Conservation (phyloP, 768 basidiomycete genomes). For the Lentinula edodes region DNA sequence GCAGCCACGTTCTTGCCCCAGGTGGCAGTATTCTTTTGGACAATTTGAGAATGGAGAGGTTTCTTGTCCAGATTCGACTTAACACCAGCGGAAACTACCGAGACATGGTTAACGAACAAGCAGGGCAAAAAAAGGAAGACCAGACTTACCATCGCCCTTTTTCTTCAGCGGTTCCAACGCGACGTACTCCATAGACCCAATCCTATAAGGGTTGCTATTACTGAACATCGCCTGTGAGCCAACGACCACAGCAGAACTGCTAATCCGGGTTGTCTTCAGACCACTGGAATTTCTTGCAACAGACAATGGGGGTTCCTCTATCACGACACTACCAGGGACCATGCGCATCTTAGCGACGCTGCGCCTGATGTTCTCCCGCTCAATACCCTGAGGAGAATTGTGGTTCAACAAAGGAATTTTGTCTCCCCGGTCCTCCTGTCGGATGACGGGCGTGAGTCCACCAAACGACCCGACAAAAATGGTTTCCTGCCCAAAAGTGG, state of each 20-base stretch:
- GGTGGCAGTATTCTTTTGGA: background rate
- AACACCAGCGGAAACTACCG: background rate
- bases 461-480: slow-evolving; percentile 36
- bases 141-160: background rate
- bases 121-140: background rate
- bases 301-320: background rate
- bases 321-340: background rate
- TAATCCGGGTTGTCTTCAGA: background rate
- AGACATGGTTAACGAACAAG: background rate
- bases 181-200: slow-evolving; percentile 6
- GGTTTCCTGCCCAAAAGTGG: slow-evolving; percentile 1
- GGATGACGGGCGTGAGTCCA: slow-evolving; percentile 27
- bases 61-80: background rate
- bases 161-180: background rate
- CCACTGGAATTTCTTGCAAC: background rate
- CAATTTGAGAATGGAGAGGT: background rate
- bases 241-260: background rate
- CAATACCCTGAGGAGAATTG: background rate
- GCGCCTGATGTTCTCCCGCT: background rate
- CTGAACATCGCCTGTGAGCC: background rate
- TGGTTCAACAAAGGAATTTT: slow-evolving; percentile 1
- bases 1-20: background rate
- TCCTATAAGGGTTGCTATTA: background rate
- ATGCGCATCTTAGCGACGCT: slow-evolving; percentile 4
- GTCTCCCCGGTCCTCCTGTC: background rate